phyloP scores from a whole-genome alignment of 352 stramenopile species.

The Pythium biforme region DNA sequence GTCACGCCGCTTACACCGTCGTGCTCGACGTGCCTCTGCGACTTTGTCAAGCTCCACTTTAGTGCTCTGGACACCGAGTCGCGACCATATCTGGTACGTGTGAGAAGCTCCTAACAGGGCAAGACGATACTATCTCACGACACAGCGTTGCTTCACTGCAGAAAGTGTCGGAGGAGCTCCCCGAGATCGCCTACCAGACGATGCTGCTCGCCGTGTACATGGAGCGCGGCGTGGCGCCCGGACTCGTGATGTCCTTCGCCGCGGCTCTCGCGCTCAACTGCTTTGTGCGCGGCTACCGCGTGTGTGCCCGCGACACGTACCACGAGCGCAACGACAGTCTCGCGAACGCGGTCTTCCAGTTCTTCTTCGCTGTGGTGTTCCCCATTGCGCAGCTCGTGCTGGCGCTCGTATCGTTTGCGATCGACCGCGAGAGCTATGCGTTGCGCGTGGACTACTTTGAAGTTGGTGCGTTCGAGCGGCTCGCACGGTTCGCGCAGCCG shows the following conservation, averaged over 20 bases:
- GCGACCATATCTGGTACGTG: constrained; percentile 19
- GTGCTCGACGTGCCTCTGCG: constrained; percentile 16
- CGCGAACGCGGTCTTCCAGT: constrained; percentile 20
- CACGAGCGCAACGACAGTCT: constrained; percentile 26
- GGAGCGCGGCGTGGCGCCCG: background rate
- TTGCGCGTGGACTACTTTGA: constrained; percentile 7
- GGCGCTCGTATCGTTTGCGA: background rate
- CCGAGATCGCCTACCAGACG: constrained; percentile 25
- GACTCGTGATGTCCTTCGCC: constrained; percentile 8
- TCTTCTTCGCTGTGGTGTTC: constrained; percentile 15
- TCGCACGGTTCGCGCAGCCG: constrained; percentile 18
- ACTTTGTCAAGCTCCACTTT: constrained; percentile 7
- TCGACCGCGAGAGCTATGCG: constrained; percentile 8
- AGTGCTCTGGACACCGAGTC: constrained; percentile 15
- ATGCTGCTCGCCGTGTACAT: constrained; percentile 21
- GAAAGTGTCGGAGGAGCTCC: constrained; percentile 26
- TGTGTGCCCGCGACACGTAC: constrained; percentile 13
- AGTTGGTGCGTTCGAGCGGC: constrained; percentile 13
- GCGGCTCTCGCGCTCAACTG: constrained; percentile 8
- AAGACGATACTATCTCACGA: no score
- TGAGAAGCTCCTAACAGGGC: no score
- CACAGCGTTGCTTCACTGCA: no score
- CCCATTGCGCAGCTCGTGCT: constrained; percentile 7
- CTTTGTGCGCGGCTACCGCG: constrained; percentile 19
- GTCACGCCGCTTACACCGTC: background rate